Base-by-base conservation (phyloP, 805 yeast genomes). In the Candida vaughaniae region DNA sequence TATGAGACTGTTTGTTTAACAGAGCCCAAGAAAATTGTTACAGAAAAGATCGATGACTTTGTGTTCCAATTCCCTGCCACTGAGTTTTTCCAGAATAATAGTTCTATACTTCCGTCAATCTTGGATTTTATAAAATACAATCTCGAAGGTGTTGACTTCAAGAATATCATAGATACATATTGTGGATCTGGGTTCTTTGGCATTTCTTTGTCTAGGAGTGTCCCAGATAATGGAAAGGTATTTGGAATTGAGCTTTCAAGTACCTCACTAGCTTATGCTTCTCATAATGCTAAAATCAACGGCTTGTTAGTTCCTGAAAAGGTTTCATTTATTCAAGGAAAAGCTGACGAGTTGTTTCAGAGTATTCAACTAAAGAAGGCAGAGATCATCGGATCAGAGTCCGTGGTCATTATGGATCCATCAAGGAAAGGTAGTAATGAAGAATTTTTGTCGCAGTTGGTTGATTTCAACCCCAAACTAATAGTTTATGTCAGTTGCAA, bases 141-240 rank as follows among this genome's bases (percentile, higher is more conserved):
- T 14, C 40, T 62, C 7, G 20, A 32, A 5, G 33, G 35, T 5
- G 11, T 25, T 2, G 10, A 34, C 6, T 53, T 44, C 36, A 56
- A 55, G 23, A 52, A 60, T 38, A 46, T 69, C 20, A 52, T 70
- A 5, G 75, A 70, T 39, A 57, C 73, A 3, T 70, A 70, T 46
- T 70, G 75, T 47, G 75, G 75, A 6, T 60, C 69, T 5, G 75
- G 75, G 3, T 64, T 70, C 42, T 63, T 70, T 42, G 71, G 72
- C 0, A 66, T 70, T 9, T 49, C 62, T 2, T 52, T 68, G 19
- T 52, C 66, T 0, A 47, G 56, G 9, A 48, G 42, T 6, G 51
- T 56, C 1, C 47, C 54, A 1, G 49, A 47, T 7, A 32, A 43
- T 18, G 69, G 68, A 0, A 61, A 65, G 36, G 59, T 69, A 0